Base-by-base conservation (phyloP, 768 basidiomycete species). In the Leccinellum luteum region DNA sequence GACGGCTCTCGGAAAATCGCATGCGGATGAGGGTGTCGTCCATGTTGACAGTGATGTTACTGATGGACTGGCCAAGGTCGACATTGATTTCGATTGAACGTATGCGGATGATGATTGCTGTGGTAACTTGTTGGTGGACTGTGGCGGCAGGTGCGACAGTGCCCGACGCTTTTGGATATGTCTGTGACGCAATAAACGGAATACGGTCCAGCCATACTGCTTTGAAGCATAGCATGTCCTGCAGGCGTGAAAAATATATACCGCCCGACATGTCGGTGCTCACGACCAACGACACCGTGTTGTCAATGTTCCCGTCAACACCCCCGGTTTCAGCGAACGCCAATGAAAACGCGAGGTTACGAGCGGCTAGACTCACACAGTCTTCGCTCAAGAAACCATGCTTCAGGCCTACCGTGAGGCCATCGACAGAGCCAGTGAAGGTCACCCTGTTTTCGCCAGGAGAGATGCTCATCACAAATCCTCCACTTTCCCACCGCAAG, bases 181-280 rank as follows among this genome's bases (percentile, higher is more conserved):
- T 52, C 34, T 73, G 79, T 38, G 76, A 70, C 19, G 84, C 82
- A 65, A 94, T 82, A 8, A 90, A 75, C 0, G 92, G 91, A 27
- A 95, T 91, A 35, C 85, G 85, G 66, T 95, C 93, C 48, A 96
- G 70, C 92, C 94, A 96, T 13, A 96, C 92, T 6, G 94, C 93
- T 71, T 95, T 95, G 81, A 96, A 93, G 71, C 92, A 94, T 19
- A 98, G 79, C 53, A 95, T 85, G 67, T 97, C 94, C 72, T 95
- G 94, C 28, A 97, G 73, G 13, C 94, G 85, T 4, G 91, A 90
- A 66, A 98, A 88, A 21, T 87, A 84, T 41, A 95, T 81, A 6
- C 80, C 85, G 0, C 89, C 91, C 4, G 86, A 77, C 54, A 98
- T 82, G 67, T 92, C 89, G 0, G 94, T 94, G 67, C 93, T 92